Conservation (phyloP, 176 grass and related monocot species). For the Eremochloa ophiuroides region DNA sequence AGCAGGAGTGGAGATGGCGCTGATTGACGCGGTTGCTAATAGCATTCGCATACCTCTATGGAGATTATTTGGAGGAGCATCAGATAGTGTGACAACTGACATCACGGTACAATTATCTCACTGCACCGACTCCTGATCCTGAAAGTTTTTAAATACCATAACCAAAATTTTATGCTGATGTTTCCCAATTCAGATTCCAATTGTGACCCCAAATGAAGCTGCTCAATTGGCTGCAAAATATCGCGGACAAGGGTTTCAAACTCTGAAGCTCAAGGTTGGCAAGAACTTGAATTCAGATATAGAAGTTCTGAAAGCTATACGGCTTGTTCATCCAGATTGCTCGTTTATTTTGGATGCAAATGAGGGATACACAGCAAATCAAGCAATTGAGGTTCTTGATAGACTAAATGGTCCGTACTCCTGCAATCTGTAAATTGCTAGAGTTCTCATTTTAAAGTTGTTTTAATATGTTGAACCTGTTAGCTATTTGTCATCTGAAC, state of each 20-base stretch:
- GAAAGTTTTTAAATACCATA: background rate
- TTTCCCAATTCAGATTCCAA: conserved; percentile 66
- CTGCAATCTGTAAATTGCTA: background rate
- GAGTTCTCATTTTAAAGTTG: background rate
- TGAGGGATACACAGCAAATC: conserved; percentile 75
- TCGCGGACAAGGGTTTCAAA: conserved; percentile 69
- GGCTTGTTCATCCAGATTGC: conserved; percentile 68
- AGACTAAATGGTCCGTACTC: conserved; percentile 67
- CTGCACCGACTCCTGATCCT: background rate
- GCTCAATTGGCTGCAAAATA: conserved; percentile 85
- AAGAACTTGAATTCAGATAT: conserved; percentile 87
- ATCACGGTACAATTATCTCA: conserved; percentile 60
- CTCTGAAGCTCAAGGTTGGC: conserved; percentile 86
- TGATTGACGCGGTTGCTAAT: conserved; percentile 92
- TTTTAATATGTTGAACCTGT: background rate
- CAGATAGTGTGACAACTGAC: conserved; percentile 74
- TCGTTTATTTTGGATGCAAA: conserved; percentile 94
- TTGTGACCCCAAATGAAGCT: conserved; percentile 83
- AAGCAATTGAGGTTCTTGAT: conserved; percentile 95
- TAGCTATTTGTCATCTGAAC: background rate
- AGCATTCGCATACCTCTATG: conserved; percentile 82
- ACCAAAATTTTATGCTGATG: background rate
- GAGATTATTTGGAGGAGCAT: conserved; percentile 92
- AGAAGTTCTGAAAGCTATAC: conserved; percentile 76
- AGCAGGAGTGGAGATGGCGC: conserved; percentile 92